Evolutionary conservation across 2,329 filamentous ascomycete genomes (phyloP).

Genomic region (Xylariaceae sp.): DNA sequence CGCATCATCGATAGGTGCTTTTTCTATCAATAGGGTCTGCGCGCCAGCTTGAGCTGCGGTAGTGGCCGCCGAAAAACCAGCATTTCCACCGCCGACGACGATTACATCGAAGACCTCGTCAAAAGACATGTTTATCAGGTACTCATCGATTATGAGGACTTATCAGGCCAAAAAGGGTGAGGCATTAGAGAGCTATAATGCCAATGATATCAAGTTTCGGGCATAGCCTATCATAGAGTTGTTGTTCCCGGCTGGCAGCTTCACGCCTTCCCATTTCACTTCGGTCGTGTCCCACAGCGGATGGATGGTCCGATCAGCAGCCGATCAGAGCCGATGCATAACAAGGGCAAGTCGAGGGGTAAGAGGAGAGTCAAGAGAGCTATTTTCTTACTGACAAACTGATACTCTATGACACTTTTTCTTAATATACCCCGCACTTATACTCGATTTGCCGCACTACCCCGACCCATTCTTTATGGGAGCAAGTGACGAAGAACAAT

Average conservation of each 20-base stretch:
- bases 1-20: constrained; percentile 62
- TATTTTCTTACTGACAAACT: too few relatives aligned
- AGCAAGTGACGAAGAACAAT: too few relatives aligned
- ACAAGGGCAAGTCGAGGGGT: too few relatives aligned
- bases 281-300: neutral
- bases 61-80: constrained; percentile 65
- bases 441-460: too few relatives aligned
- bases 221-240: neutral
- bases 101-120: constrained; percentile 47
- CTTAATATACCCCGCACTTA: too few relatives aligned
- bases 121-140: neutral
- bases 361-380: too few relatives aligned
- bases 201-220: neutral
- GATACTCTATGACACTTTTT: too few relatives aligned
- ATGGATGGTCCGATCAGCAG: neutral
- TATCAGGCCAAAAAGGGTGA: too few relatives aligned
- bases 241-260: neutral
- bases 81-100: constrained; percentile 68
- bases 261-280: neutral
- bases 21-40: constrained; percentile 63
- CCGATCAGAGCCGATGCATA: too few relatives aligned
- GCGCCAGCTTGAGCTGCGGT: constrained; percentile 58
- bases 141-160: too few relatives aligned
- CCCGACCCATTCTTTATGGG: too few relatives aligned
- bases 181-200: too few relatives aligned